Evolutionary conservation across 2,329 filamentous ascomycete genomes (phyloP).

Genomic region (Basipetospora chlamydospora): DNA sequence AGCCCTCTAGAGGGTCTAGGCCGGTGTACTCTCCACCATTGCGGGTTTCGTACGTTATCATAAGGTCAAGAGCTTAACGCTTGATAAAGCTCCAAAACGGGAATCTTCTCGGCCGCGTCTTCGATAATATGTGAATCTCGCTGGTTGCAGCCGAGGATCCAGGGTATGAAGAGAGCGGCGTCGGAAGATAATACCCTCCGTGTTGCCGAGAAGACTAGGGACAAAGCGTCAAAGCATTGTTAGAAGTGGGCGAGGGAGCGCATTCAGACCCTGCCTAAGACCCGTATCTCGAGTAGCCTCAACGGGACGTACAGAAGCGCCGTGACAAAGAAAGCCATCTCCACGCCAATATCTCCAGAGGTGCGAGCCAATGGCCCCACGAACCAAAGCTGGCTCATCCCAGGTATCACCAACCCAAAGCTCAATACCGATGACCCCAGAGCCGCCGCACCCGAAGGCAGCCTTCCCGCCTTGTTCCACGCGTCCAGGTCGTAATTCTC

Average conservation of each 20-base stretch:
- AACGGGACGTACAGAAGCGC: slow-evolving; percentile 24
- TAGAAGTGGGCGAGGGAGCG: too few species aligned
- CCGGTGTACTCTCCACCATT: slow-evolving; percentile 11
- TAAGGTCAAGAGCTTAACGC: too few species aligned
- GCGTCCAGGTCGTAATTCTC: slow-evolving; percentile 24
- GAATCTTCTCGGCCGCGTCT: too few species aligned
- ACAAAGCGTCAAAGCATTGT: too few species aligned
- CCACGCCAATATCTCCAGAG: slow-evolving; percentile 45
- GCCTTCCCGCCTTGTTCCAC: slow-evolving; percentile 27
- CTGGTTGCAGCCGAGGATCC: too few species aligned
- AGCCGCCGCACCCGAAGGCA: slow-evolving; percentile 27
- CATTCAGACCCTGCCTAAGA: background rate
- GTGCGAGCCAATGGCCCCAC: slow-evolving; percentile 36
- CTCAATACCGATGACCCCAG: slow-evolving; percentile 25
- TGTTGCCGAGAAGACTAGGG: too few species aligned
- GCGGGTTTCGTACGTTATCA: background rate
- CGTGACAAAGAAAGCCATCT: slow-evolving; percentile 37
- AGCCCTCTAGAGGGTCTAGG: slow-evolving; percentile 19
- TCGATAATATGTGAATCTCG: too few species aligned
- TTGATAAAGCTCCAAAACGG: too few species aligned
- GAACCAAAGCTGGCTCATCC: slow-evolving; percentile 42
- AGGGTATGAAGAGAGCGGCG: too few species aligned
- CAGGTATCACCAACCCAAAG: slow-evolving; percentile 32
- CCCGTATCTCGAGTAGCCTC: slow-evolving; percentile 24
- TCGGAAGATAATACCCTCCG: too few species aligned